Base-by-base conservation (phyloP, 2,329 filamentous ascomycete genomes). In the Phaeosphaeriaceae sp. region DNA sequence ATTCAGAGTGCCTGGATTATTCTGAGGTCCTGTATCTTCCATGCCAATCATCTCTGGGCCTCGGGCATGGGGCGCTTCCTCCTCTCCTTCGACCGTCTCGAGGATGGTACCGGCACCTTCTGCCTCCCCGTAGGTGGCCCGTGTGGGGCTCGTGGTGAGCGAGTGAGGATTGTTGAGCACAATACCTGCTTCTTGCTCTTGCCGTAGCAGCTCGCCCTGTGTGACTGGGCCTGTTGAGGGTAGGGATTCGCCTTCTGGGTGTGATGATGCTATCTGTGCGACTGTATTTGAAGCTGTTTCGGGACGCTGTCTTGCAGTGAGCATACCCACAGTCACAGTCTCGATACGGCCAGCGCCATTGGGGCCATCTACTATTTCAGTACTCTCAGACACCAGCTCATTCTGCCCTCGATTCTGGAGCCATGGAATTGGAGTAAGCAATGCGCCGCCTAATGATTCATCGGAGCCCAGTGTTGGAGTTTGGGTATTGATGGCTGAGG, bases 371-470 rank as follows among this genome's bases (percentile, higher is more conserved):
- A 92, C 89, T 13, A 88, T 91, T 75, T 91, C 87, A 0, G 88
- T 91, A 69, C 83, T 86, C 70, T 92, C 88, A 30, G 87, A 90
- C 57, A 84, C 83, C 16, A 89, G 78, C 61, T 87, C 84, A 16
- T 77, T 77, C 64, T 87, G 83, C 12, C 73, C 54, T 28, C 66
- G 58, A 50, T 71, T 66, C 48, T 74, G 63, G 42, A 97, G 77
- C 94, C 94, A 99, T 0, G 92, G 90, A 48, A 99, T 97, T 0
- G 93, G 94, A 1, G 93, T 97, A 41, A 99, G 79, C 15, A 97
- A 79, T 0, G 94, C 94, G 6, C 94, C 94, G 17, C 93, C 93
- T 1, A 97, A 78, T 11, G 88, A 88, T 70, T 97, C 93, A 63
- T 97, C 93, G 40, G 89, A 91, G 2, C 91, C 92, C 6, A 93